Base-by-base conservation (phyloP, 768 basidiomycete species). In the Pisolithus orientalis region DNA sequence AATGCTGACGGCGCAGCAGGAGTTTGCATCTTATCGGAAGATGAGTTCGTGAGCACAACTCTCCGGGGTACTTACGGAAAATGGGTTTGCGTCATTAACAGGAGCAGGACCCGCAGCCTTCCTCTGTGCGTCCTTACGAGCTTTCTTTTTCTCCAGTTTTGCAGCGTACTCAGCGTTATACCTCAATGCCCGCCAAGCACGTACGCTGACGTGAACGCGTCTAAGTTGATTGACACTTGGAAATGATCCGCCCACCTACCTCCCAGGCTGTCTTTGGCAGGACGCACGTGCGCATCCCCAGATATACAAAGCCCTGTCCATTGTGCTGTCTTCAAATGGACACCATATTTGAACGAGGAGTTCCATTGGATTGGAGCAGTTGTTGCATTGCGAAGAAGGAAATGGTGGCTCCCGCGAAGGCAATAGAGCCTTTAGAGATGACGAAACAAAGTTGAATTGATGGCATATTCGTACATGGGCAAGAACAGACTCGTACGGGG, bases 281-380 rank as follows among this genome's bases (percentile, higher is more conserved):
- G 71, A 64, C 4, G 77, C 68, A 34, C 77, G 74, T 2, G 87
- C 73, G 61, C 92, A 95, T 10, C 83, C 90, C 85, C 90, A 94
- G 21, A 92, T 75, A 59, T 93, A 94, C 44, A 94, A 70, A 3
- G 84, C 87, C 49, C 93, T 79, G 62, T 95, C 92, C 78, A 85
- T 83, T 5, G 85, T 80, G 59, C 89, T 94, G 37, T 84, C 75
- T 62, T 93, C 87, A 59, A 94, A 82, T 0, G 93, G 93, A 66
- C 89, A 93, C 88, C 90, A 94, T 61, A 95, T 77, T 62, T 94
- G 91, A 10, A 89, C 76, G 37, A 94, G 77, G 21, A 95, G 77
- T 57, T 90, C 84, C 89, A 87, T 92, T 0, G 85, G 80, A 17
- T 73, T 68, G 9, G 75, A 73, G 70, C 92, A 95, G 47, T 76